These are phyloP conservation scores for Lachnellula arida DNA, from an alignment of 2,329 filamentous ascomycete species.

Conservation along the genomic window DNA sequence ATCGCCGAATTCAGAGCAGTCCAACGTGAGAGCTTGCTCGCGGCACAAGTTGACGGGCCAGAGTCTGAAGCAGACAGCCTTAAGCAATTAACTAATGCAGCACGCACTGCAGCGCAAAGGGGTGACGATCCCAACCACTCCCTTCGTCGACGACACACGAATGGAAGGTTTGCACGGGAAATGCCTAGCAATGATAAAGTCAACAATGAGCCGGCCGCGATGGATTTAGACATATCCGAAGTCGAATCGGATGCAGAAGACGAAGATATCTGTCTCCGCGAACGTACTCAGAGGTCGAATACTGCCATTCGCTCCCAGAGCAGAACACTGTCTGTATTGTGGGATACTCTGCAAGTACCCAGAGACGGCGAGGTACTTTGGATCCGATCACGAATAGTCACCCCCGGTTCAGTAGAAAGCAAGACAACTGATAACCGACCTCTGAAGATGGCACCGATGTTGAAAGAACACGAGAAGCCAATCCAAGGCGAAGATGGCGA, in stretches of 20 bases:
- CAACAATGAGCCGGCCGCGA: not conserved
- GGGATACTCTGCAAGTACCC: not conserved
- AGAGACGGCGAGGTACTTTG: not conserved
- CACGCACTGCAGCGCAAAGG: not conserved
- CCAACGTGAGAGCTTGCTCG: not conserved
- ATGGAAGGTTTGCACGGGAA: not conserved
- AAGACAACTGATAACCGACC: not conserved
- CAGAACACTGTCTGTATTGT: not conserved
- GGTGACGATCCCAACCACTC: not conserved
- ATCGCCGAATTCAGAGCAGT: constrained; percentile 2
- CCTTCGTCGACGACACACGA: not conserved
- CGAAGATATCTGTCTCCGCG: not conserved
- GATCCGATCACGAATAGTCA: not conserved
- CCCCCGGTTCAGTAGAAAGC: not conserved
- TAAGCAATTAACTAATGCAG: not conserved
- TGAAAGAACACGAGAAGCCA: not conserved
- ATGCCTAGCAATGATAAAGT: not conserved
- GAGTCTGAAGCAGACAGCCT: not conserved
- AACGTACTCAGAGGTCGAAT: not conserved
- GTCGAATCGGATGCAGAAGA: not conserved
- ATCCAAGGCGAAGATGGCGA: not conserved
- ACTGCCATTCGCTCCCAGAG: not conserved
- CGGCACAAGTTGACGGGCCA: not conserved
- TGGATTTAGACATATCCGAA: not conserved
- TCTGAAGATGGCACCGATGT: not conserved